These are phyloP conservation scores for Adansonia rubrostipa DNA, from an alignment of 441 rosid genomes.

Conservation along the genomic window DNA sequence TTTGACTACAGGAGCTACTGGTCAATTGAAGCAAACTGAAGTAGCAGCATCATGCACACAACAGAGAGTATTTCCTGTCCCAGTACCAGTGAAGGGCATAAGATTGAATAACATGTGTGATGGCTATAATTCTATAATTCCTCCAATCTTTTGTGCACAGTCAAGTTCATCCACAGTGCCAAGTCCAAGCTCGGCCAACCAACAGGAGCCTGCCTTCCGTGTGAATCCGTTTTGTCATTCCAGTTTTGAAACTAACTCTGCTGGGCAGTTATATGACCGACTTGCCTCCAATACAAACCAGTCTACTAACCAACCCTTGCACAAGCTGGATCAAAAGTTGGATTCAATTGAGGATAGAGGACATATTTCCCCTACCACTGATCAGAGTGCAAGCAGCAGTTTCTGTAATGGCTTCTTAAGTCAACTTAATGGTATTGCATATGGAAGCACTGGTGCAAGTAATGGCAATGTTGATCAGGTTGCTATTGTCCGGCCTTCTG, in stretches of 20 bases:
- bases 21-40: slow-evolving; percentile 47
- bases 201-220: slow-evolving; percentile 47
- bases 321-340: slow-evolving; percentile 40
- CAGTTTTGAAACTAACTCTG: slow-evolving; percentile 43
- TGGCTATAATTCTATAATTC: slow-evolving; percentile 44
- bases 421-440: slow-evolving; percentile 47
- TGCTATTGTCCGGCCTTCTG: slow-evolving; percentile 36
- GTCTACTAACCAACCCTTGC: slow-evolving; percentile 37
- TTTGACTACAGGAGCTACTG: slow-evolving; percentile 37
- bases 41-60: slow-evolving; percentile 46
- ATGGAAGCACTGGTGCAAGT: slow-evolving; percentile 57
- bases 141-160: slow-evolving; percentile 41
- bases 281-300: slow-evolving; percentile 46
- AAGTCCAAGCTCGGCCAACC: slow-evolving; percentile 62
- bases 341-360: slow-evolving; percentile 58
- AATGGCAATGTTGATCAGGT: slow-evolving; percentile 55
- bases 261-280: slow-evolving; percentile 43
- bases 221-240: slow-evolving; percentile 39
- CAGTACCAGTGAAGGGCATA: slow-evolving; percentile 42
- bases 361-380: slow-evolving; percentile 54
- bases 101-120: slow-evolving; percentile 39
- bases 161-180: slow-evolving; percentile 47
- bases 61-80: slow-evolving; percentile 46
- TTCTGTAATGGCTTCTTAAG: slow-evolving; percentile 55
- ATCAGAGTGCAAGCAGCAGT: slow-evolving; percentile 69